These are phyloP conservation scores for Termitomyces sp. DNA, from an alignment of 768 basidiomycete species.

Conservation along the genomic window DNA sequence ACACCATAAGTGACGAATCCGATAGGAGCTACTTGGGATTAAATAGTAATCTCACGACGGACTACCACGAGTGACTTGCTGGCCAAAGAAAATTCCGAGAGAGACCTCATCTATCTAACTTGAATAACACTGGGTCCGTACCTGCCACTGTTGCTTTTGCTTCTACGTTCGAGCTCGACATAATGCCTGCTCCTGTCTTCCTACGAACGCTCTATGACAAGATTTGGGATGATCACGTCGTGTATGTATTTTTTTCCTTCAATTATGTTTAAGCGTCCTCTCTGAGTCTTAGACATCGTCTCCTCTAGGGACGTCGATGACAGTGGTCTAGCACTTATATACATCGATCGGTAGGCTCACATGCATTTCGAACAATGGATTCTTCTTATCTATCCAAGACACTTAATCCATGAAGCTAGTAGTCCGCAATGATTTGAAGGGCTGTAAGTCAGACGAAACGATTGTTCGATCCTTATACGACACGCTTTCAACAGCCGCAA, in stretches of 20 bases:
- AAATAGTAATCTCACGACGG: background rate
- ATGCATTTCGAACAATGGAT: background rate
- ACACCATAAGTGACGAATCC: background rate
- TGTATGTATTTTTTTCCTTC: slow-evolving; percentile 43
- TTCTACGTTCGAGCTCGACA: background rate
- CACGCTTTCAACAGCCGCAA: slow-evolving; percentile 45
- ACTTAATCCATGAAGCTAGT: slow-evolving; percentile 89
- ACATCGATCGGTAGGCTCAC: slow-evolving; percentile 66
- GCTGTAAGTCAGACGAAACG: slow-evolving; percentile 41
- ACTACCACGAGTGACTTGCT: background rate
- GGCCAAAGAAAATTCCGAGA: too few relatives aligned
- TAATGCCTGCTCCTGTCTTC: slow-evolving; percentile 38
- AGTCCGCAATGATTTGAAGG: slow-evolving; percentile 90
- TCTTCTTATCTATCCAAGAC: slow-evolving; percentile 25
- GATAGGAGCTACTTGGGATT: background rate
- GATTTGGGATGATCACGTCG: slow-evolving; percentile 96
- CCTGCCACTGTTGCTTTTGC: background rate
- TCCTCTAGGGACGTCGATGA: slow-evolving; percentile 59
- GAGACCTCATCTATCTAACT: background rate
- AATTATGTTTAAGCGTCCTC: background rate
- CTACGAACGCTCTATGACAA: slow-evolving; percentile 96
- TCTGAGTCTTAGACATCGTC: slow-evolving; percentile 10
- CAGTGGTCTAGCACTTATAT: slow-evolving; percentile 75
- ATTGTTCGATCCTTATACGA: slow-evolving; percentile 9
- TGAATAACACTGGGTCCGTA: background rate